Percentiles rank a stretch among this genome's conserved stretches.
Conservation (phyloP, 1,284 basidiomycete species). For the Pyrrhoderma noxium region DNA sequence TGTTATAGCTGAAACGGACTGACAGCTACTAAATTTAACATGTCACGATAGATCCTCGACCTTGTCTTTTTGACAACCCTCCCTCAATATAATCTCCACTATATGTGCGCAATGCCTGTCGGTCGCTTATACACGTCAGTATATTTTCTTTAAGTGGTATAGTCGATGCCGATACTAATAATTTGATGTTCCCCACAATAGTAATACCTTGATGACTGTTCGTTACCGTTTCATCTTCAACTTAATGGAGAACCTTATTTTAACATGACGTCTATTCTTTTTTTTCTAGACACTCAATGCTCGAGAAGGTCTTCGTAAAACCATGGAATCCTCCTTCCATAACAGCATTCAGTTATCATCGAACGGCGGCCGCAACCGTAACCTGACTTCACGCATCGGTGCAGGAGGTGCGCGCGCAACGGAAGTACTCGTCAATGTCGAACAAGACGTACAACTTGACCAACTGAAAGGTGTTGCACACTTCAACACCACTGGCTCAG, state of each 20-base stretch:
- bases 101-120: conserved; percentile 16
- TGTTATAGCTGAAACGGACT: no score
- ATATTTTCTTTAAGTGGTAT: background rate
- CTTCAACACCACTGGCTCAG: conserved; percentile 1
- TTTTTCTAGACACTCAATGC: conserved; percentile 13
- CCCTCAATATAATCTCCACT: conserved; percentile 13
- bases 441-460: conserved; percentile 12
- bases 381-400: conserved; percentile 1
- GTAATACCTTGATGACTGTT: conserved; percentile 15
- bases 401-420: conserved; percentile 8
- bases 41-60: conserved; percentile 9
- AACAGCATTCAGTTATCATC: conserved; percentile 11
- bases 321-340: conserved; percentile 14
- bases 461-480: conserved; percentile 3
- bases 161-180: background rate
- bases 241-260: background rate
- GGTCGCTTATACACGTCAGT: conserved; percentile 13
- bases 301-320: conserved; percentile 12
- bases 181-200: background rate
- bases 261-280: background rate
- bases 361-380: conserved; percentile 1
- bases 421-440: conserved; percentile 15
- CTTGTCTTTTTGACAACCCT: conserved; percentile 13
- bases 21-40: background rate
- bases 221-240: conserved; percentile 2